phyloP scores from a whole-genome alignment of 192 early-diverging fungal genomes.

The Geranomyces michiganensis region DNA sequence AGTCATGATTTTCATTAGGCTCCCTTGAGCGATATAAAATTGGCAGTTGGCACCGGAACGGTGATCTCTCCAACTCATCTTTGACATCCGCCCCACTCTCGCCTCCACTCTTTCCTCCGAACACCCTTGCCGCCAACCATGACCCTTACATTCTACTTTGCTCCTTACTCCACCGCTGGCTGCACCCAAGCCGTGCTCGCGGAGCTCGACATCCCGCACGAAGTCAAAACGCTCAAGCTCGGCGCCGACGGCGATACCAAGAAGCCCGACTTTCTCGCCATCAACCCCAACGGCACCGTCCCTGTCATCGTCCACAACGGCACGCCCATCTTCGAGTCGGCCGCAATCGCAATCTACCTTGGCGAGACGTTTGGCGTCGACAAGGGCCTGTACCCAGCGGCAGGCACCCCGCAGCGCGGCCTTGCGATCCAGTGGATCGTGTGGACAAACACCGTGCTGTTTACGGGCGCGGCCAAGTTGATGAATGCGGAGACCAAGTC shows the following conservation, averaged over 20 bases:
- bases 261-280: not conserved
- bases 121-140: not conserved
- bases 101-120: too few relatives aligned
- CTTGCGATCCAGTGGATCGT: conserved; percentile 11
- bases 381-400: conserved; percentile 8
- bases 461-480: not conserved
- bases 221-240: conserved; percentile 1
- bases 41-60: too few relatives aligned
- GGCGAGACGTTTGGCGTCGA: conserved; percentile 23
- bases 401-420: conserved; percentile 3
- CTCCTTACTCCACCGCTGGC: conserved; percentile 4
- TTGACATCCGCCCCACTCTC: too few relatives aligned
- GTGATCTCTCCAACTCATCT: too few relatives aligned
- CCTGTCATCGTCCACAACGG: conserved; percentile 7
- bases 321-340: conserved; percentile 18
- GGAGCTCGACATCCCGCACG: not conserved
- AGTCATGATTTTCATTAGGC: too few relatives aligned
- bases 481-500: not conserved
- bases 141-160: conserved; percentile 1
- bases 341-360: conserved; percentile 22
- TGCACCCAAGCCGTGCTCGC: not conserved
- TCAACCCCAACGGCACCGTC: conserved; percentile 20
- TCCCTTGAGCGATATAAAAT: too few relatives aligned
- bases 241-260: not conserved
- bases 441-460: conserved; percentile 11